Percentiles rank a stretch among this genome's conserved stretches.
Evolutionary conservation across 106 monocot species (phyloP).

Genomic region (Hemerocallis citrina): DNA sequence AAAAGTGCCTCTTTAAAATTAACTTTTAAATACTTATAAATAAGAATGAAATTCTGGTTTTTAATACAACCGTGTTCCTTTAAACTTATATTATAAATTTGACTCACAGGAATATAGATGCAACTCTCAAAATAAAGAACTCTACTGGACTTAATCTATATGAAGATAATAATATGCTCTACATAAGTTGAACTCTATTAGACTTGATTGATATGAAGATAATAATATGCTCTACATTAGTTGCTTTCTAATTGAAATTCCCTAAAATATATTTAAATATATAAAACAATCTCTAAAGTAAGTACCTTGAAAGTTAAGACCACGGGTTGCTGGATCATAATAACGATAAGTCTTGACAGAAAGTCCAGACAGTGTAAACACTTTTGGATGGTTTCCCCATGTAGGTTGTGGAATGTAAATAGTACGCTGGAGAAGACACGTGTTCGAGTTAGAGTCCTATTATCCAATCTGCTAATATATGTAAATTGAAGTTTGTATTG

Average conservation of each 20-base stretch:
- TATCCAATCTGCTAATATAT: not conserved
- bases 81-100: not conserved
- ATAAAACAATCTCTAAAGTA: not conserved
- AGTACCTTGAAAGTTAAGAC: conserved; percentile 77
- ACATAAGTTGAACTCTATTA: too few relatives aligned
- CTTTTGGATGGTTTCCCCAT: conserved; percentile 97
- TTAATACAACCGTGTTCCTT: too few relatives aligned
- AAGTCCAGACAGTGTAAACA: conserved; percentile 75
- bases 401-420: conserved; percentile 93
- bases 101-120: not conserved
- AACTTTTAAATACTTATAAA: too few relatives aligned
- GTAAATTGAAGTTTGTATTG: not conserved
- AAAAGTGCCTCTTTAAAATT: too few relatives aligned
- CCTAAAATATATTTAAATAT: not conserved
- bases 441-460: not conserved
- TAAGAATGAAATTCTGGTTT: too few relatives aligned
- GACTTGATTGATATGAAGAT: not conserved
- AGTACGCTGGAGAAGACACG: conserved; percentile 39
- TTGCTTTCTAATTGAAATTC: too few relatives aligned
- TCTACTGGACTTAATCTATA: not conserved
- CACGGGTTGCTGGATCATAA: conserved; percentile 85
- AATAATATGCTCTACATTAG: not conserved
- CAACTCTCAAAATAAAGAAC: not conserved
- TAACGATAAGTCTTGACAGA: conserved; percentile 84
- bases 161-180: not conserved